Evolutionary conservation across 208 protist species (phyloP).

Genomic region (Crithidia sp.): DNA sequence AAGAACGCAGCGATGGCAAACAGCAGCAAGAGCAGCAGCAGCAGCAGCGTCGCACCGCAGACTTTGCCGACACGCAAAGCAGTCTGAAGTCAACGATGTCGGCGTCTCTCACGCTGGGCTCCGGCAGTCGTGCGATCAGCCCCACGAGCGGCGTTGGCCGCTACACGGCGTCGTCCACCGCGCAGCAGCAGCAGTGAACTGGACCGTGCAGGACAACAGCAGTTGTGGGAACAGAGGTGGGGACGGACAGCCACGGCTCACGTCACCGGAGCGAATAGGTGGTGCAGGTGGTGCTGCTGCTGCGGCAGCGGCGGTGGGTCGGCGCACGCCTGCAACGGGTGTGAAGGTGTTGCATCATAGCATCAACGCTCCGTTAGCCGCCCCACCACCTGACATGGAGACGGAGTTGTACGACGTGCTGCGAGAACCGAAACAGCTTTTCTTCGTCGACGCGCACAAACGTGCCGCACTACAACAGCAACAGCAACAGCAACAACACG

Average conservation of each 20-base stretch:
- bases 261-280: not conserved
- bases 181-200: constrained; percentile 7
- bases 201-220: constrained; percentile 28
- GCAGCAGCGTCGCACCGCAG: not conserved
- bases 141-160: constrained; percentile 6
- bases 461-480: not conserved
- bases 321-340: constrained; percentile 22
- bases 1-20: constrained; percentile 9
- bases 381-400: not conserved
- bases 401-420: not conserved
- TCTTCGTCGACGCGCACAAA: constrained; percentile 18
- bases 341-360: constrained; percentile 14
- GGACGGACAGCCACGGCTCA: too few species aligned
- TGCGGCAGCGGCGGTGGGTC: not conserved
- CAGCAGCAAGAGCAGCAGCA: constrained; percentile 9
- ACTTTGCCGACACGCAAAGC: not conserved
- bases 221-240: not conserved
- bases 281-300: not conserved
- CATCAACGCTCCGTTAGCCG: not conserved
- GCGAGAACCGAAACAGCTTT: constrained; percentile 20
- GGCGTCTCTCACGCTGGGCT: not conserved
- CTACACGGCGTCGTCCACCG: constrained; percentile 34
- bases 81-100: not conserved
- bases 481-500: not conserved
- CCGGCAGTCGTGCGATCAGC: not conserved